Conservation (phyloP, 2,329 filamentous ascomycete genomes). For the Neopestalotiopsis sp. region DNA sequence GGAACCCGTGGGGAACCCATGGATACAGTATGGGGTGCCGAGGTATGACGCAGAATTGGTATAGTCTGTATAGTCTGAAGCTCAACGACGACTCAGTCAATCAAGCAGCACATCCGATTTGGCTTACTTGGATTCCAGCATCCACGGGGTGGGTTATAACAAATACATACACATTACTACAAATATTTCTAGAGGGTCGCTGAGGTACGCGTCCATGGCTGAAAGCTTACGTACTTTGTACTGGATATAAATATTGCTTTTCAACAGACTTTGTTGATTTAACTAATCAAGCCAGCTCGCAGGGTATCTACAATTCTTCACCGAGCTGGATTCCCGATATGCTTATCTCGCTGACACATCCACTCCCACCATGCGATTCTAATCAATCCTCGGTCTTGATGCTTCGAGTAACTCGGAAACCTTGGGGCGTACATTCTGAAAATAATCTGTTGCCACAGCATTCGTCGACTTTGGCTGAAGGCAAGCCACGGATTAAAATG, state of each 20-base stretch:
- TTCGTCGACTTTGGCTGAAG: neutral
- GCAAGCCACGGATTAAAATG: constrained; percentile 9
- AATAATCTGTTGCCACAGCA: neutral
- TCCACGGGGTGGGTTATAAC: too few relatives aligned
- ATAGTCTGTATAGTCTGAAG: too few relatives aligned
- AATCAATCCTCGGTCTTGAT: neutral
- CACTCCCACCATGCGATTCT: neutral
- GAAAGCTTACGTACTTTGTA: neutral
- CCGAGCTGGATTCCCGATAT: neutral
- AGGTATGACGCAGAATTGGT: constrained; percentile 9
- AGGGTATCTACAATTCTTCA: constrained; percentile 8
- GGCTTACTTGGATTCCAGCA: too few relatives aligned
- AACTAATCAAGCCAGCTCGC: constrained; percentile 10
- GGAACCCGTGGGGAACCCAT: constrained; percentile 9
- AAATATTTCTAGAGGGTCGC: too few relatives aligned
- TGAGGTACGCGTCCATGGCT: too few relatives aligned
- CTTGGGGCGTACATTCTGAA: neutral
- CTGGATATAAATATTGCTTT: neutral
- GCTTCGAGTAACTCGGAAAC: neutral
- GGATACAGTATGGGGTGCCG: constrained; percentile 9
- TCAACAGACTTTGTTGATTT: neutral
- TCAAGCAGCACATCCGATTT: too few relatives aligned
- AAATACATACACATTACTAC: too few relatives aligned
- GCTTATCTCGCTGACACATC: neutral
- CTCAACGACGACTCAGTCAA: too few relatives aligned